Base-by-base conservation (phyloP, 2,329 filamentous ascomycete species). In the Thelonectria rubi region DNA sequence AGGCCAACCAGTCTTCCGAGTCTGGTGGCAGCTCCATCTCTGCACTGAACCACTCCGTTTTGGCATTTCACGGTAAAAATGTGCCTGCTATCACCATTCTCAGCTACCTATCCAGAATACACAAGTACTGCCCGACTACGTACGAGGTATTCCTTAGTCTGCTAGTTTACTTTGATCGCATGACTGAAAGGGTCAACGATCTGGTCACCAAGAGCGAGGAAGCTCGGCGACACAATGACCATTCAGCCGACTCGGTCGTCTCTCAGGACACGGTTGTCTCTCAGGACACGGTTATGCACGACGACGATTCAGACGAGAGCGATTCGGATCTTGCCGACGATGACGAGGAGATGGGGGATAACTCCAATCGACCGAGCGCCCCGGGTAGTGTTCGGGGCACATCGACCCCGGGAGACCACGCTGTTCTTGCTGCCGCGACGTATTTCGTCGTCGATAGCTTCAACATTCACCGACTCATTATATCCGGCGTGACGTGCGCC, bases 121-220 rank as follows among this genome's bases (percentile, higher is more conserved):
- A 99, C 80, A 97, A 97, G 80, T 99, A 99, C 79, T 99, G 95
- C 73, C 95, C 95, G 0, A 98, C 95, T 6, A 98, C 95, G 1
- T 99, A 97, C 75, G 95, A 99, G 78, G 95, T 99, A 0, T 99
- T 99, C 74, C 81, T 99, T 62, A 97, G 94, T 74, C 79, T 99
- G 72, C 80, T 99, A 57, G 94, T 99, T 32, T 99, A 98, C 78
- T 99, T 99, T 78, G 95, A 99, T 76, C 91, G 95, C 64, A 99
- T 99, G 95, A 97, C 94, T 45, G 95, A 98, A 76, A 87, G 93
- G 60, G 93, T 98, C 61, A 98, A 98, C 74, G 89, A 91, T 46
- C 84, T 90, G 60, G 90, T 93, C 7, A 84, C 91, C 75, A 87
- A 90, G 74, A 87, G 85, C 72, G 89, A 85, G 78, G 81, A 87